Base-by-base conservation (phyloP, 768 basidiomycete species). In the Cyclocybe cylindracea region DNA sequence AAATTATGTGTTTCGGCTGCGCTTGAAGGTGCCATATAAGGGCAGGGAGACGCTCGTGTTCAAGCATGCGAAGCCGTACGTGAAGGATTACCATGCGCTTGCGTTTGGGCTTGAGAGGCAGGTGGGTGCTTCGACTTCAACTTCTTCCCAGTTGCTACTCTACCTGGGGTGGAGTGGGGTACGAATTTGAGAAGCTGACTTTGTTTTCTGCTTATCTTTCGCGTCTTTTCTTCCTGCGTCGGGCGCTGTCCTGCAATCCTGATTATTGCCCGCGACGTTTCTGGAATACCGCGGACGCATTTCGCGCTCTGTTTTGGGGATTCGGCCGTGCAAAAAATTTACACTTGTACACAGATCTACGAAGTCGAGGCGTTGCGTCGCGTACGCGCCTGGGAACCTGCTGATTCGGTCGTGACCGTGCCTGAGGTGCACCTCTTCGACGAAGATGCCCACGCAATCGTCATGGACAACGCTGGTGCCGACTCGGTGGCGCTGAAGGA, bases 401-500 rank as follows among this genome's bases (percentile, higher is more conserved):
- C 48, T 13, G 64, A 71, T 19, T 66, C 75, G 2, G 45, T 78
- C 13, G 72, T 82, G 43, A 75, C 71, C 2, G 77, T 80, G 4
- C 85, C 85, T 2, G 61, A 51, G 5, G 68, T 87, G 11, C 68
- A 78, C 58, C 64, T 71, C 33, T 77, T 79, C 60, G 85, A 88
- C 57, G 62, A 74, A 37, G 68, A 66, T 19, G 70, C 62, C 8
- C 70, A 78, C 53, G 78, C 77, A 10, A 73, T 87, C 36, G 75
- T 88, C 61, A 85, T 87, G 75, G 80, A 85, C 40, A 86, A 88
- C 51, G 75, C 72, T 46, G 86, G 86, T 3, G 62, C 60, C 32
- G 57, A 59, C 14, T 54, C 65, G 19, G 51, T 69, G 10, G 69
- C 70, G 1, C 70, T 84, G 50, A 82, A 83, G 60, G 66, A 65